Base-by-base conservation (phyloP, 2,329 filamentous ascomycete species). In the Fusarium sp. region DNA sequence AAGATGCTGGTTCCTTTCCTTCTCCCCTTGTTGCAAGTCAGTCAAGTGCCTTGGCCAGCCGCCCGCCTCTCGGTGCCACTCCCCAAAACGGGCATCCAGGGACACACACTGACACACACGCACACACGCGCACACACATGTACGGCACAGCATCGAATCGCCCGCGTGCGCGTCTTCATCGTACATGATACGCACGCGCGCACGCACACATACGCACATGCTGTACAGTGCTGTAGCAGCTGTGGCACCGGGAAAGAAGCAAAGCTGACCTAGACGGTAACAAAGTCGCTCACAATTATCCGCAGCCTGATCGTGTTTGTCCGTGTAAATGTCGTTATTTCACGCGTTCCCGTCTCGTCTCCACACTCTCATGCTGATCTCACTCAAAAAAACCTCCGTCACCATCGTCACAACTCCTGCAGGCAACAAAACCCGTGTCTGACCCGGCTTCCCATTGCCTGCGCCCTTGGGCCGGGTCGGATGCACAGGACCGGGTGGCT, bases 381-480 rank as follows among this genome's bases (percentile, higher is more conserved):
- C 25, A 50, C 42, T 42, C n/a, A 10, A 45, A 45, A 45, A 45
- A 36, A 7, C 35, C 16, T 36, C 42, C 13, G 13, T 45, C 42
- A 25, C 22, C 20, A 45, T 45, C 38, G 20, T 25, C 13, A 25
- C 11, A 45, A 45, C 40, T 38, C 16, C 40, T 40, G 40, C 20
- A 22, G 20, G 20, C 20, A 20, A 22, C 10, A n/a, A 38, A 22
- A 27, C 57, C 59, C 27, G 36, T 60, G 16, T 42, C 35, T 42
- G 54, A 31, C 47, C 68, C 42, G 59, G 58, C 65, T 65, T 36
- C 68, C n/a, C 50, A 33, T 50, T 31, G 36, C 14, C 57, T 62
- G 58, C 40, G 68, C 47, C 38, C 69, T 38, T 63, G 52, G 42
- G 63, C 70, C 61, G 50, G 70, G 63, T 63, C 61, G 61, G 60